Base-by-base conservation (phyloP, 257 asterid genomes). In the Eucommia ulmoides region DNA sequence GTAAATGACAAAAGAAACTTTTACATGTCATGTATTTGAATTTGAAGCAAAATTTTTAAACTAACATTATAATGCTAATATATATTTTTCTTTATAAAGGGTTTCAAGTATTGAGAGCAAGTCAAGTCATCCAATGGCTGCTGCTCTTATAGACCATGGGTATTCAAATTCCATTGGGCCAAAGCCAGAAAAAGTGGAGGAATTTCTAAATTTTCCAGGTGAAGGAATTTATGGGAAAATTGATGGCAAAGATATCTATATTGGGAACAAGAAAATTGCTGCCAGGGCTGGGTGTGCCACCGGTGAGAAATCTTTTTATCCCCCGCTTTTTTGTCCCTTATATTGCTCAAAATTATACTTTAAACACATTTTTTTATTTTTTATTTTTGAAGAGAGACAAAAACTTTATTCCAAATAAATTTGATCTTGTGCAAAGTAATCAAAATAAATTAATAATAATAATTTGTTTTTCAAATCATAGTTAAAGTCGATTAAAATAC, bases 121-220 rank as follows among this genome's bases (percentile, higher is more conserved):
- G 58, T 88, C 95, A 19, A 69, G 87, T 23, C 97, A 88, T 72
- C 97, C 95, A 8, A 65, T 88, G 84, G 95, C 95, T 8, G 79
- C 79, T 25, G 89, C 94, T 51, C 54, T 88, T 41, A 56, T 81
- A 2, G 94, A 79, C 29, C 71, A 56, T 55, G 93, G 84, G 5
- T 64, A 74, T 56, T 51, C 61, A 7, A 53, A 53, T 20, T 64
- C 61, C 0, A 19, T 88, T 8, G 76, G 70, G 66, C 80, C 97
- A 7, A 75, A 63, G 54, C 89, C 95, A 1, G 93, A 88, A 0
- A 51, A 45, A 53, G 94, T 88, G 1, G 81, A 73, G 68, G 57
- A 50, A 21, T 88, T 77, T 49, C 74, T 68, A 12, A 81, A 75
- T 41, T 84, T 77, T 61, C 84, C 95, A 0, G 97, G 97, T 3